These are phyloP conservation scores for Plasmodium falciparum DNA, from an alignment of 169 alveolate species.

Conservation along the genomic window DNA sequence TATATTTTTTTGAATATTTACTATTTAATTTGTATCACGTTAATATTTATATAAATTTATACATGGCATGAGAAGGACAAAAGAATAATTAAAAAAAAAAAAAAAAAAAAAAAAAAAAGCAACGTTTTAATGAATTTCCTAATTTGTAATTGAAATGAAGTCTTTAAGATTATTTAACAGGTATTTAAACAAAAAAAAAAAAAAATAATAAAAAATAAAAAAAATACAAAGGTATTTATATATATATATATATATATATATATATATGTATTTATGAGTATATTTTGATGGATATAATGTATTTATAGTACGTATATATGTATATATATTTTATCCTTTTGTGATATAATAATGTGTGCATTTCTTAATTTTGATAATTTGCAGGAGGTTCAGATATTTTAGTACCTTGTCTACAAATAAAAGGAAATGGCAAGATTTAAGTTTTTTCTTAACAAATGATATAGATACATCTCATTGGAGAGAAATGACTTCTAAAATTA, in stretches of 20 bases:
- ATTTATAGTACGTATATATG: not conserved
- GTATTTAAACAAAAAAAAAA: conserved; percentile 8
- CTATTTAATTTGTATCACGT: too few species aligned
- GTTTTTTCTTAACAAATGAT: conserved; percentile 61
- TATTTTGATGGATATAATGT: not conserved
- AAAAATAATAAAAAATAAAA: too few species aligned
- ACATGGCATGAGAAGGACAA: not conserved
- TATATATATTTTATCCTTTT: not conserved
- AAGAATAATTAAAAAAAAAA: not conserved
- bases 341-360: not conserved
- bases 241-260: not conserved
- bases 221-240: not conserved
- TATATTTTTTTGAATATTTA: too few species aligned
- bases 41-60: not conserved
- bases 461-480: conserved; percentile 60
- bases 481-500: conserved; percentile 41
- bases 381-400: conserved; percentile 21
- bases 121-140: conserved; percentile 6
- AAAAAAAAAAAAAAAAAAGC: not conserved
- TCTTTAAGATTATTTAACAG: conserved; percentile 37
- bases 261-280: not conserved
- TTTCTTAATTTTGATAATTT: not conserved
- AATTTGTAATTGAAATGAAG: conserved; percentile 22
- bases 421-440: conserved; percentile 68
- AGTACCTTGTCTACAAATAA: conserved; percentile 44